phyloP scores from a whole-genome alignment of 2,329 filamentous ascomycete species.

The Microcyclospora pomicola region DNA sequence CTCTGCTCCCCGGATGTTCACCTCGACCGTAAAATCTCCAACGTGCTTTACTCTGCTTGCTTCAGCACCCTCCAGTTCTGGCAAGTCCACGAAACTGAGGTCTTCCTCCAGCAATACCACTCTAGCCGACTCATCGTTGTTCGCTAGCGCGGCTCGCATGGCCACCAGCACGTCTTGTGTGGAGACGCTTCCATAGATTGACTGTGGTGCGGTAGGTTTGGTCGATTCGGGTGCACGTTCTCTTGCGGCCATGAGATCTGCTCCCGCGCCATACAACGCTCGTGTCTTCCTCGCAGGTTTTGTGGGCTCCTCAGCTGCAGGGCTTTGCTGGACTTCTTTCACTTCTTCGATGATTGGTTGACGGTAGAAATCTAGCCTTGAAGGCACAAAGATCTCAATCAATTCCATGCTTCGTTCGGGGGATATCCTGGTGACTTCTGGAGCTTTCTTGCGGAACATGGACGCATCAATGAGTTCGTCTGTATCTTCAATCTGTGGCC shows the following conservation, averaged over 20 bases:
- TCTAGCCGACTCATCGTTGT: conserved; percentile 37
- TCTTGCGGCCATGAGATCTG: conserved; percentile 19
- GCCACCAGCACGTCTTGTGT: conserved; percentile 37
- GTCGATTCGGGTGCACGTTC: conserved; percentile 4
- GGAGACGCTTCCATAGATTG: conserved; percentile 43
- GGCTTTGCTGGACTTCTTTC: conserved; percentile 9
- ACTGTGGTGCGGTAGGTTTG: conserved; percentile 11
- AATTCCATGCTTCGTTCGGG: conserved; percentile 33
- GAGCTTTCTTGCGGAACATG: conserved; percentile 9
- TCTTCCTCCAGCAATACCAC: conserved; percentile 38
- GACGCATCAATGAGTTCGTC: conserved; percentile 6
- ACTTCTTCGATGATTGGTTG: conserved; percentile 28
- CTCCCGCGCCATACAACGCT: conserved; percentile 10
- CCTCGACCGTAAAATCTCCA: conserved; percentile 39
- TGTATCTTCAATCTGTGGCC: not conserved
- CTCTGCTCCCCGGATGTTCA: conserved; percentile 33
- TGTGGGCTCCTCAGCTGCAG: conserved; percentile 5
- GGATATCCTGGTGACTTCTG: conserved; percentile 27
- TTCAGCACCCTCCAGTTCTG: conserved; percentile 22
- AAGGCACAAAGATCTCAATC: conserved; percentile 34
- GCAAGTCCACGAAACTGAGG: conserved; percentile 33
- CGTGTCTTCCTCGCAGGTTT: not conserved
- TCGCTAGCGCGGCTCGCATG: conserved; percentile 35
- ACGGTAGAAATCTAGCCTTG: conserved; percentile 34
- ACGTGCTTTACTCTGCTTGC: conserved; percentile 37